These are phyloP conservation scores for Malus orientalis DNA, from an alignment of 306 rosid species.

Conservation along the genomic window DNA sequence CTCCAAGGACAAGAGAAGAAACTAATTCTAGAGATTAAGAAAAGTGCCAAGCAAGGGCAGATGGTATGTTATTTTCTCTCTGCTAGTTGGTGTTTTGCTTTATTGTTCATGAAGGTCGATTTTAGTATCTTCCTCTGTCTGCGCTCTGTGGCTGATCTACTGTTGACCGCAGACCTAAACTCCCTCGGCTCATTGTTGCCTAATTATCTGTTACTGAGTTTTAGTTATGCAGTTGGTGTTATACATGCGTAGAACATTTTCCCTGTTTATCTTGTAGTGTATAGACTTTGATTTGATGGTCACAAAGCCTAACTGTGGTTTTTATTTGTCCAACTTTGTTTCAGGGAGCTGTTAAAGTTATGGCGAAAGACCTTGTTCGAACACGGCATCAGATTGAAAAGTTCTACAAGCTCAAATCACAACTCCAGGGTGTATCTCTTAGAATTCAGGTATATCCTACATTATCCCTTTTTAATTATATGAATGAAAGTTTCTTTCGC, in stretches of 20 bases:
- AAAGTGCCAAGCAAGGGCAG: conserved; percentile 98
- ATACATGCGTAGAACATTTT: not conserved
- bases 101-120: not conserved
- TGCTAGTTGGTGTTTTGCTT: not conserved
- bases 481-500: not conserved
- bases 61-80: conserved; percentile 47
- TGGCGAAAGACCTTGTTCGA: conserved; percentile 98
- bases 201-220: not conserved
- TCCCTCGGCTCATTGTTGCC: not conserved
- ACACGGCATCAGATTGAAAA: conserved; percentile 95
- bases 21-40: conserved; percentile 83
- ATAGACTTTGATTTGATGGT: not conserved
- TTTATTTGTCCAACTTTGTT: conserved; percentile 24
- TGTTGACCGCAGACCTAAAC: not conserved
- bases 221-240: not conserved
- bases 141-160: not conserved
- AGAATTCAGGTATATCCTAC: conserved; percentile 72
- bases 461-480: not conserved
- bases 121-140: not conserved
- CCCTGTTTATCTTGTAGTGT: not conserved
- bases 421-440: conserved; percentile 97
- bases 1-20: conserved; percentile 93
- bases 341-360: conserved; percentile 97
- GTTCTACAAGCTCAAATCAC: conserved; percentile 95
- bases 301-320: conserved; percentile 8